Percentiles rank a stretch among this genome's conserved stretches.
Evolutionary conservation across 1,284 basidiomycete species (phyloP).

Genomic region (Bjerkandera adusta): DNA sequence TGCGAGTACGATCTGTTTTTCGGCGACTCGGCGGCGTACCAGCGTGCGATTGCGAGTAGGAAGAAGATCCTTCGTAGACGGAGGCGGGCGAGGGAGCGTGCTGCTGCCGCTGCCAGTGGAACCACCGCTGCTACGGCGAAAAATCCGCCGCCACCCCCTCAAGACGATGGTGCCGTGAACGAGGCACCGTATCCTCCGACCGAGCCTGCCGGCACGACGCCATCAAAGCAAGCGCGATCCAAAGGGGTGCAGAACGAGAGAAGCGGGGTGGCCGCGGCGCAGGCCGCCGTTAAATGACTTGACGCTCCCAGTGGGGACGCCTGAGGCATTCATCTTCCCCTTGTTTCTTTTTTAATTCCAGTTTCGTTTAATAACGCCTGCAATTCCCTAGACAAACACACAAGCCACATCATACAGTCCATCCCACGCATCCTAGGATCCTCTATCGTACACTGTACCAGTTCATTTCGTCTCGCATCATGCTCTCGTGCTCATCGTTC

Average conservation of each 20-base stretch:
- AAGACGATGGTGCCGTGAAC: neutral
- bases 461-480: no score
- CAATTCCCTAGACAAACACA: no score
- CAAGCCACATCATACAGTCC: no score
- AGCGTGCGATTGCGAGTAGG: conserved; percentile 65
- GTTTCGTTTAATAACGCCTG: no score
- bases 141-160: conserved; percentile 22
- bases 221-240: conserved; percentile 1
- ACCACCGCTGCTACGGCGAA: conserved; percentile 28
- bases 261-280: no score
- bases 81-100: conserved; percentile 74
- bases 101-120: conserved; percentile 46
- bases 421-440: no score
- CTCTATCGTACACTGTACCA: no score
- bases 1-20: conserved; percentile 89
- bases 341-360: no score
- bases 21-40: conserved; percentile 64
- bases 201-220: neutral
- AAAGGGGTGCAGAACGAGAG: conserved; percentile 3
- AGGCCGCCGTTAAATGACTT: no score
- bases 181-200: neutral
- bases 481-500: no score
- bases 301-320: no score
- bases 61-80: conserved; percentile 78
- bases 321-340: no score